Evolutionary conservation across 192 early-diverging fungal genomes (phyloP).

Genomic region (Diversispora epigaea): DNA sequence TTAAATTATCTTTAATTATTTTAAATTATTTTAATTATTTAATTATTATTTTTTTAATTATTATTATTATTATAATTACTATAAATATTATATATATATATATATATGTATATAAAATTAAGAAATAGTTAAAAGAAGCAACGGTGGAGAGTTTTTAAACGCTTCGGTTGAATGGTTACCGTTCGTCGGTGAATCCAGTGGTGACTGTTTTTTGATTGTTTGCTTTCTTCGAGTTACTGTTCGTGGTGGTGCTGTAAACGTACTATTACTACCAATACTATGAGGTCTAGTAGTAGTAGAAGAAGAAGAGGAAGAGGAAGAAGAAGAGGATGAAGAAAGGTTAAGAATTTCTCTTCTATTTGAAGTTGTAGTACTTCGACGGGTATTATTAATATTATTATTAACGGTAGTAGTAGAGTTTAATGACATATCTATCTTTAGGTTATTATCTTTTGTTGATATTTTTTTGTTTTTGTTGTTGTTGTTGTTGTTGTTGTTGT

Average conservation of each 20-base stretch:
- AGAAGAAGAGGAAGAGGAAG: background rate
- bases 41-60: too few relatives aligned
- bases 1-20: too few relatives aligned
- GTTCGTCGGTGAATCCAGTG: conserved; percentile 4
- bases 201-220: background rate
- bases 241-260: background rate
- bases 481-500: background rate
- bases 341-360: background rate
- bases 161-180: conserved; percentile 15
- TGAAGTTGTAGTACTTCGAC: background rate
- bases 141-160: background rate
- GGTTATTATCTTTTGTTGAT: background rate
- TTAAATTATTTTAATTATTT: too few relatives aligned
- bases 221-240: background rate
- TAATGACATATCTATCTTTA: background rate
- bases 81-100: background rate
- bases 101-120: conserved; percentile 1
- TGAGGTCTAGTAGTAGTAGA: too few relatives aligned
- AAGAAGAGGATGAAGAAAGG: background rate
- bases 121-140: background rate
- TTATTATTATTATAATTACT: too few relatives aligned
- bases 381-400: background rate
- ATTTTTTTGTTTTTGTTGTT: background rate
- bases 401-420: background rate
- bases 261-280: too few relatives aligned